Evolutionary conservation across 202 grass and related monocot species (phyloP), one percentile per base, ranked within the genome.

Genomic region (Panicum virgatum): DNA sequence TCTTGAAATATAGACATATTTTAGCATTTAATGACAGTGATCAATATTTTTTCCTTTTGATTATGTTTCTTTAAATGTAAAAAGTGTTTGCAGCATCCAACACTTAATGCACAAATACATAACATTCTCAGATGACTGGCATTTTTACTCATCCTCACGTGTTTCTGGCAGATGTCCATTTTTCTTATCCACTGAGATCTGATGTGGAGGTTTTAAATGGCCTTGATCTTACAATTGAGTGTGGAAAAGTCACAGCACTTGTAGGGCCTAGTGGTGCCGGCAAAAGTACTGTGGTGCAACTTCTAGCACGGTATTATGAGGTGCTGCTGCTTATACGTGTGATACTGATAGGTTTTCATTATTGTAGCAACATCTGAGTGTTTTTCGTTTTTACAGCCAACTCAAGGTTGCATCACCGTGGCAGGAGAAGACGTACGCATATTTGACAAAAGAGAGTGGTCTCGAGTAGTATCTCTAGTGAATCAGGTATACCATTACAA

Each of bases 381-480:
- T 81, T 73, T 4, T 70, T 69, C 39, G 34, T n/a, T 85, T 87
- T 71, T 86, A 69, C 88, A 98, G 96, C 96, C 96, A 82, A 93
- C 92, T 25, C 86, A 84, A 84, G 95, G 95, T 38, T 77, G 76
- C 59, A 91, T 98, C 71, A 98, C 90, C 32, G 90, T 98, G 27
- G 72, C 92, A 82, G 90, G 92, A 82, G 95, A 98, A 91, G 95
- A 98, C 65, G 88, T 98, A 32, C 83, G 92, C 84, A 83, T 91
- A 72, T 98, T 90, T 89, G 90, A 98, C 85, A 98, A 93, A 90
- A 93, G 96, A 54, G 92, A 98, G 84, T 98, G 96, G 96, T 90
- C 92, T 80, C 84, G 76, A 44, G 66, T 88, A 45, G 96, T 98
- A 76, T 98, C 96, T 72, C 73, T 98, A 50, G 96, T 98, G 30